Evolutionary conservation across 106 monocot genomes (phyloP).

Genomic region (Dendrobium catenatum): DNA sequence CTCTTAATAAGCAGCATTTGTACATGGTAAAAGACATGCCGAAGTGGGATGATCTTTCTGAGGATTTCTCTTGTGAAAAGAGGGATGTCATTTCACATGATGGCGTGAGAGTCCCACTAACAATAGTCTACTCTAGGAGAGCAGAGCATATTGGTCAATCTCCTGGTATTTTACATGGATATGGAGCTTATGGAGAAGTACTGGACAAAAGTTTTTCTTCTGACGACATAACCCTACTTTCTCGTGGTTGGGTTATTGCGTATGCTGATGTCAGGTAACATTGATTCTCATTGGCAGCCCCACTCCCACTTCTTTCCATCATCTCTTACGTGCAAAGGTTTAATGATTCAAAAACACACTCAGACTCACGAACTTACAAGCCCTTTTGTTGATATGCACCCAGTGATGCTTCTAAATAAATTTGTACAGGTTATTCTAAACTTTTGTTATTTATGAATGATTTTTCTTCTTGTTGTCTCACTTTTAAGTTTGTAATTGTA

Average conservation of each 20-base stretch:
- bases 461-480: not conserved
- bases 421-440: not conserved
- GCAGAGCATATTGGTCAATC: conserved; percentile 32
- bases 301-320: not conserved
- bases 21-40: conserved; percentile 15
- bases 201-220: conserved; percentile 90
- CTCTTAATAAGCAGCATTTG: conserved; percentile 12
- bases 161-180: conserved; percentile 80
- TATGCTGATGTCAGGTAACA: conserved; percentile 97
- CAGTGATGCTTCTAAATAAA: not conserved
- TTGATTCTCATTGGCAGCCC: not conserved
- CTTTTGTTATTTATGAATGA: not conserved
- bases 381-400: not conserved
- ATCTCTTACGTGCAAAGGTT: not conserved
- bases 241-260: conserved; percentile 88
- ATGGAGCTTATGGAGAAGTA: conserved; percentile 92
- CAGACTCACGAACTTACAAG: not conserved
- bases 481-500: not conserved
- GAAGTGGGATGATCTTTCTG: conserved; percentile 52
- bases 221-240: conserved; percentile 62
- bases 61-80: conserved; percentile 55
- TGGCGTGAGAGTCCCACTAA: conserved; percentile 59
- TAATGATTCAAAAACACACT: not conserved
- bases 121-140: conserved; percentile 56
- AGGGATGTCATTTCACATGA: conserved; percentile 73